Conservation (phyloP, 768 basidiomycete species). For the Epithele typhae region DNA sequence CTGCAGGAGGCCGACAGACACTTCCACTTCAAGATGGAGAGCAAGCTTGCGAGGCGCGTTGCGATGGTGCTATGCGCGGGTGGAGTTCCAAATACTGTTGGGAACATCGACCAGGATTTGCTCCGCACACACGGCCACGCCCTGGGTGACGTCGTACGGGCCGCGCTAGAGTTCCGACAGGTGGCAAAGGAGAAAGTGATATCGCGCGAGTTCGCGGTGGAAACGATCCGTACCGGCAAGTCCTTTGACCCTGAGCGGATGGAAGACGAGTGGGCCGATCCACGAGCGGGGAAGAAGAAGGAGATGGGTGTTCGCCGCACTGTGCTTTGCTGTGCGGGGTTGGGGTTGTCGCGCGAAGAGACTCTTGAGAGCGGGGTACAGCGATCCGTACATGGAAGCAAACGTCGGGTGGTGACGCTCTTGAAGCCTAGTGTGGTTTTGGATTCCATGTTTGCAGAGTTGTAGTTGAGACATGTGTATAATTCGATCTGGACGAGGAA, state of each 20-base stretch:
- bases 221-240: background rate
- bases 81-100: background rate
- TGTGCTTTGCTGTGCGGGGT: conserved; percentile 1
- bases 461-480: no score
- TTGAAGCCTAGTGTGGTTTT: conserved; percentile 8
- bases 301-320: background rate
- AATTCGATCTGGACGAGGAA: no score
- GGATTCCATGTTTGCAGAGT: background rate
- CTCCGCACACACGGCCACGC: background rate
- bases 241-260: conserved; percentile 2
- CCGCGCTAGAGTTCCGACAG: conserved; percentile 3
- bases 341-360: conserved; percentile 4
- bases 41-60: background rate
- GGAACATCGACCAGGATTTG: background rate
- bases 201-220: conserved; percentile 2
- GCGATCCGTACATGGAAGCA: background rate
- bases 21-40: no score
- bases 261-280: conserved; percentile 9
- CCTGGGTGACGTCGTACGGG: conserved; percentile 1
- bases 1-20: background rate
- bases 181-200: conserved; percentile 6
- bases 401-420: background rate
- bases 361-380: no score
- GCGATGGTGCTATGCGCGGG: conserved; percentile 1
- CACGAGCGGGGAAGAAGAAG: no score